These are phyloP conservation scores for Posidonia australis DNA, from an alignment of 106 monocot genomes.

Conservation along the genomic window DNA sequence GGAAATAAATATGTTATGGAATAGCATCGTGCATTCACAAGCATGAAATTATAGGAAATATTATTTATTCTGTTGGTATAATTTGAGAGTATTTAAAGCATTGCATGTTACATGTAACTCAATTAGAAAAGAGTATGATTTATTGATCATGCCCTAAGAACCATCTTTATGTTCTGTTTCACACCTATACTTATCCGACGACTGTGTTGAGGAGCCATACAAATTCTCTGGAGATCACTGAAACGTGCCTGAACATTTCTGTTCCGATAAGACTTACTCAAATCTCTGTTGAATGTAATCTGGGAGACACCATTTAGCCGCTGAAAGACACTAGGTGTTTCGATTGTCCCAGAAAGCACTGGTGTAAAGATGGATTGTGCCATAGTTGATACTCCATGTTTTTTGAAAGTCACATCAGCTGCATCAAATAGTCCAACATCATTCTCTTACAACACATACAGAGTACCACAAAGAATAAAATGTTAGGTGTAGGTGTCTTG, in stretches of 20 bases:
- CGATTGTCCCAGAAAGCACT: conserved; percentile 15
- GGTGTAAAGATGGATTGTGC: conserved; percentile 68
- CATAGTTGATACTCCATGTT: conserved; percentile 44
- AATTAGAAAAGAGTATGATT: too few relatives aligned
- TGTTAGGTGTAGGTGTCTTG: too few relatives aligned
- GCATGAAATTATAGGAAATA: too few relatives aligned
- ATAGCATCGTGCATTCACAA: too few relatives aligned
- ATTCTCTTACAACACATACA: background rate
- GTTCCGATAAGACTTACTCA: conserved; percentile 21
- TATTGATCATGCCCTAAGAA: background rate
- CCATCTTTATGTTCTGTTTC: background rate
- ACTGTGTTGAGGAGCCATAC: conserved; percentile 21
- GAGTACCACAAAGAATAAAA: background rate
- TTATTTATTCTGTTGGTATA: too few relatives aligned
- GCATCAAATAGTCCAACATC: conserved; percentile 15
- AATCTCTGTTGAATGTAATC: conserved; percentile 9
- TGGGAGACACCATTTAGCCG: conserved; percentile 10
- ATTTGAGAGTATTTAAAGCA: too few relatives aligned
- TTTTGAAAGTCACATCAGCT: conserved; percentile 29
- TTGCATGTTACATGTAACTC: too few relatives aligned
- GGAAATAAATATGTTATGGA: too few relatives aligned
- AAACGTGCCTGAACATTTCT: conserved; percentile 30
- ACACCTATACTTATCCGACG: conserved; percentile 44
- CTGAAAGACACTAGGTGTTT: conserved; percentile 13
- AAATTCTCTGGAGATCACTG: conserved; percentile 28